Percentiles rank a stretch among this genome's conserved stretches.
These are phyloP conservation scores for Solanum medicagineum DNA, from an alignment of 257 asterid species.

Conservation along the genomic window DNA sequence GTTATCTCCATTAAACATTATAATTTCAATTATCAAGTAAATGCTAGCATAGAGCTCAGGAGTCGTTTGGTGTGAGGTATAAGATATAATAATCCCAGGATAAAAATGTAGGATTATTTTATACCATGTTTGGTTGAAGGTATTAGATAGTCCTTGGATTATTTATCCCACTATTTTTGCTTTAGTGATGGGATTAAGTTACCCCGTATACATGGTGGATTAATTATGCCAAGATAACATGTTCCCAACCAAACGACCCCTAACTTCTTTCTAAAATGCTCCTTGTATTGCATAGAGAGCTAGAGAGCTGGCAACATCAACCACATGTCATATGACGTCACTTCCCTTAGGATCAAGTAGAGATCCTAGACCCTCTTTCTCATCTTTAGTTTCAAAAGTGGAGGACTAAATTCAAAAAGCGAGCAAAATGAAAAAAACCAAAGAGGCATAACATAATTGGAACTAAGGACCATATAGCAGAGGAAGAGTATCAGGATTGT, in stretches of 20 bases:
- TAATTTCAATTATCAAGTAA: not conserved
- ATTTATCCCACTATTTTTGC: no score
- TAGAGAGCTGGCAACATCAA: not conserved
- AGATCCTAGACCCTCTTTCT: not conserved
- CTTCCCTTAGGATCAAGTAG: not conserved
- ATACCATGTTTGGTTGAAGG: no score
- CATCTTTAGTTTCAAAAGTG: not conserved
- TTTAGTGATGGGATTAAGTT: no score
- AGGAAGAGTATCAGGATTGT: not conserved
- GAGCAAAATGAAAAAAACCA: not conserved
- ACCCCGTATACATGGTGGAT: no score
- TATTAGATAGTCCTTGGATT: no score
- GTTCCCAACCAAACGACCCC: no score
- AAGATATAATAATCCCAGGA: no score
- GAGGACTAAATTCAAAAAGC: not conserved
- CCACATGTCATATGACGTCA: not conserved
- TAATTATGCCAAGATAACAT: no score
- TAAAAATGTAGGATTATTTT: no score
- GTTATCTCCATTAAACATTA: not conserved
- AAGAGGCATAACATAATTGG: not conserved
- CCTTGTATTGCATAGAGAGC: not conserved
- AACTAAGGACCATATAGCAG: not conserved
- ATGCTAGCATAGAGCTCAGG: not conserved
- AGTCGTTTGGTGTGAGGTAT: no score
- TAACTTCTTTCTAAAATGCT: not conserved